Base-by-base conservation (phyloP, 257 asterid species). In the Solanum acaule region DNA sequence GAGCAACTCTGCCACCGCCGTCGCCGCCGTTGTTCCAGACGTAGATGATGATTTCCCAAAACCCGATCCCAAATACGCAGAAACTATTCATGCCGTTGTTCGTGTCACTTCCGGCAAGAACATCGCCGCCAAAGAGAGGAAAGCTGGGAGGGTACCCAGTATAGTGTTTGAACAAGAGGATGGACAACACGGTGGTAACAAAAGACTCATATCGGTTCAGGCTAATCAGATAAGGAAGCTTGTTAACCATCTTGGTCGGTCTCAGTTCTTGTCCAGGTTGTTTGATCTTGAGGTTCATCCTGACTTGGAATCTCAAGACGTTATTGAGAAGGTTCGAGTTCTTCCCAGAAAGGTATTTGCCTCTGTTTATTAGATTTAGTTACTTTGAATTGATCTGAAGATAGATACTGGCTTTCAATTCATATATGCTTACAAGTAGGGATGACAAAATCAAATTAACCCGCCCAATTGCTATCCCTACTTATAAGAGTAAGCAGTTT, bases 181-280 rank as follows among this genome's bases (percentile, higher is more conserved):
- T 76, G 99, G 99, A 25, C 97, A 97, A 90, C 94, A 93, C 87
- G 99, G 99, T 35, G 99, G 99, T 86, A 97, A 94, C 89, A 96
- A 98, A 92, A 94, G 98, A 85, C 98, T 98, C 82, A 91, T 98
- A 85, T 94, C 99, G 6, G 98, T 98, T 9, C 94, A 93, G 83
- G 85, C 88, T 16, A 98, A 98, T 85, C 99, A 96, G 98, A 93
- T 98, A 33, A 96, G 95, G 94, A 98, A 98, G 92, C 99, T 97
- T 34, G 98, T 97, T 29, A 93, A 70, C 88, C 95, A 94, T 79
- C 23, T 95, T 86, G 98, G 99, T 1, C 92, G 90, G 33, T 85
- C 97, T 6, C 93, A 93, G 92, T 96, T 97, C 63, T 96, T 96
- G 9, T 93, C 98, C 10, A 91, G 98, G 87, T 68, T 94, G 63